These are phyloP conservation scores for Blastomyces silverae DNA, from an alignment of 2,329 filamentous ascomycete species.

Conservation along the genomic window DNA sequence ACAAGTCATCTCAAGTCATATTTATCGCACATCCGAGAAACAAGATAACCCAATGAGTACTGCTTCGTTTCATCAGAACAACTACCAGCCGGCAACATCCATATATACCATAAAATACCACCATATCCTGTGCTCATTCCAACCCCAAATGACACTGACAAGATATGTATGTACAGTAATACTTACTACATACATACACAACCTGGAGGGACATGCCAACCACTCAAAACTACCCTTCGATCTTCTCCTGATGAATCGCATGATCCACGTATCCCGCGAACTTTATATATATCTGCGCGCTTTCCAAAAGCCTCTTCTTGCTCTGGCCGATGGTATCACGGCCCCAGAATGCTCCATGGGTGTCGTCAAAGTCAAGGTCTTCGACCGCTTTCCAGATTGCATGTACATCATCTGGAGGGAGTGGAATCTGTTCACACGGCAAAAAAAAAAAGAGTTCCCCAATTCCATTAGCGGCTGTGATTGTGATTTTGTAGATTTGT, in stretches of 20 bases:
- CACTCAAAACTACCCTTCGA: constrained; percentile 2
- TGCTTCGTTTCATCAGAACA: not conserved
- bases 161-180: not conserved
- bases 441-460: not conserved
- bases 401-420: constrained; percentile 56
- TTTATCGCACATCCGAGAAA: not conserved
- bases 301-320: constrained; percentile 62
- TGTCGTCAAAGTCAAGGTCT: constrained; percentile 55
- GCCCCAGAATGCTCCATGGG: constrained; percentile 61
- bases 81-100: not conserved
- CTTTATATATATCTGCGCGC: constrained; percentile 65
- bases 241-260: constrained; percentile 28
- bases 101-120: not conserved
- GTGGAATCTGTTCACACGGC: constrained; percentile 50
- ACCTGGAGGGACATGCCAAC: not conserved
- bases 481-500: not conserved
- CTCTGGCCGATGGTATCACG: constrained; percentile 55
- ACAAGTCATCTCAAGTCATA: not conserved
- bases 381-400: constrained; percentile 64
- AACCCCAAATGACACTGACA: not conserved
- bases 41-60: not conserved
- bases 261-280: constrained; percentile 35
- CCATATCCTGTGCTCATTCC: not conserved
- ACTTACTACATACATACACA: not conserved
- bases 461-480: not conserved